Conservation (phyloP, 148 eudicot species). For the Euryodendron excelsum region DNA sequence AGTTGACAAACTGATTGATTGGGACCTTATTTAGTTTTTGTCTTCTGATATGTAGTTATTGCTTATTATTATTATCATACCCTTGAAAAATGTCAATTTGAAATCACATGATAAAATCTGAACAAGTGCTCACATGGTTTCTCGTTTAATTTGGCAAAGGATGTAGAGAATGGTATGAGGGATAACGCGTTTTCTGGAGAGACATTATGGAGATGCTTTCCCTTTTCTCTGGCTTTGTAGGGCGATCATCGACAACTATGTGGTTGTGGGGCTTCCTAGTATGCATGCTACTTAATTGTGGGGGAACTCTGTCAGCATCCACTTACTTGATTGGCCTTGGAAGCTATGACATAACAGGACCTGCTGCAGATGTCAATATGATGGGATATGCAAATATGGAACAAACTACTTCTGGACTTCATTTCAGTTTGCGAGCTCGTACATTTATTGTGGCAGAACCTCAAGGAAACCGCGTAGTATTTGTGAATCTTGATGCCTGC, state of each 20-base stretch:
- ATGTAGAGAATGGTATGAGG: conserved; percentile 11
- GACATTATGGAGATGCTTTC: conserved; percentile 6
- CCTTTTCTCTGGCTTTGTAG: conserved; percentile 2
- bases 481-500: conserved; percentile 98
- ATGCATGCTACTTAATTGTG: conserved; percentile 24
- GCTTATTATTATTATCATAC: background rate
- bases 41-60: background rate
- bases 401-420: conserved; percentile 80
- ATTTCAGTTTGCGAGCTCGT: conserved; percentile 89
- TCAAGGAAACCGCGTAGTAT: conserved; percentile 59
- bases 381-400: conserved; percentile 92
- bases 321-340: conserved; percentile 88
- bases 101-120: background rate
- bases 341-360: conserved; percentile 97
- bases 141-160: conserved; percentile 6
- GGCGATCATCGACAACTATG: conserved; percentile 29
- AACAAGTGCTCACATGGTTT: background rate
- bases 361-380: conserved; percentile 99
- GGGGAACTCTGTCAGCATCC: conserved; percentile 47
- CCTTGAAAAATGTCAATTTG: background rate
- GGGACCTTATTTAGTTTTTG: background rate
- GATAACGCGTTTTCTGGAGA: background rate
- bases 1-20: background rate
- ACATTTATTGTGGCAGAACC: conserved; percentile 89
- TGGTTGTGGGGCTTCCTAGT: conserved; percentile 42